Percentiles rank a stretch among this genome's conserved stretches.
phyloP scores from a whole-genome alignment of 257 asterid species.

The Solanum pennellii region DNA sequence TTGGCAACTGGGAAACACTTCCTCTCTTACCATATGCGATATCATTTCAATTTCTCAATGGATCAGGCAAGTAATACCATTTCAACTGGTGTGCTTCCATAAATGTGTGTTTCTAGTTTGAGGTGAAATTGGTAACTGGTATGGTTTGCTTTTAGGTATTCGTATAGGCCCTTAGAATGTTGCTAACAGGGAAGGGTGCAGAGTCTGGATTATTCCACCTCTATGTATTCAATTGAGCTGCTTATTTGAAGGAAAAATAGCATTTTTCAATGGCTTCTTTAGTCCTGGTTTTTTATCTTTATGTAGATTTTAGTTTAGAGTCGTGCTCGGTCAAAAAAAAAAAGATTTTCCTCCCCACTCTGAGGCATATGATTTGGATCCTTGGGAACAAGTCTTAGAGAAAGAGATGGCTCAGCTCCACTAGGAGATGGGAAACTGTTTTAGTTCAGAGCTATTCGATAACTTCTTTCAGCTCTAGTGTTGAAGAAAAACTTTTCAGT shows the following conservation, averaged over 20 bases:
- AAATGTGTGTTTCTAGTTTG: neutral
- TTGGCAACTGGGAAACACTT: conserved; percentile 54
- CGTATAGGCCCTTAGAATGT: neutral
- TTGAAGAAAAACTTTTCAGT: neutral
- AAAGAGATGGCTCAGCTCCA: neutral
- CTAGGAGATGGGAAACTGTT: neutral
- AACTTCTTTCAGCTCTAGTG: neutral
- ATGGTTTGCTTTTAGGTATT: neutral
- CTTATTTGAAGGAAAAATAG: neutral
- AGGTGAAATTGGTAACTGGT: neutral
- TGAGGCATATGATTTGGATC: neutral
- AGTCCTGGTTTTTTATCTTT: neutral
- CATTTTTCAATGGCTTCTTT: neutral
- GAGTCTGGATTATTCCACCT: neutral
- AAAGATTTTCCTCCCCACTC: neutral
- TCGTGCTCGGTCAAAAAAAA: neutral
- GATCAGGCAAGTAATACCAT: conserved; percentile 60
- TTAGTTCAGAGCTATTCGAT: neutral
- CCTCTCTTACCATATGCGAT: conserved; percentile 36
- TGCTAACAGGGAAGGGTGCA: neutral
- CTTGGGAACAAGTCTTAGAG: neutral
- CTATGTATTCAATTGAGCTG: neutral
- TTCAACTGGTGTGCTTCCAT: neutral
- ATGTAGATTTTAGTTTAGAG: neutral
- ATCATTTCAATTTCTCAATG: conserved; percentile 55